Conservation (phyloP, 2,329 filamentous ascomycete species). For the Penicillium sp. region DNA sequence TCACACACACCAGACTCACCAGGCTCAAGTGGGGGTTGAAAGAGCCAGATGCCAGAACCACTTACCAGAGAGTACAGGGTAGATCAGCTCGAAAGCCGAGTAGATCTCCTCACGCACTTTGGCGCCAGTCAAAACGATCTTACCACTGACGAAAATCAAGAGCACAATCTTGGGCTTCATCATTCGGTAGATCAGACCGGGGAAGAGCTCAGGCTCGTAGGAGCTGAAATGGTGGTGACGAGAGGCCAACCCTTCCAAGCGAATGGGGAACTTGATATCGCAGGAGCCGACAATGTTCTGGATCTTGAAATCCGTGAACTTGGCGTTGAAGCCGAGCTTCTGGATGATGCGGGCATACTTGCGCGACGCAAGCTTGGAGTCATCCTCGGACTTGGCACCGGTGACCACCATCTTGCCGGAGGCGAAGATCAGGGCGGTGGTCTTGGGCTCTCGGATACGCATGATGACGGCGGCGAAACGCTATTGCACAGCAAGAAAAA, state of each 20-base stretch:
- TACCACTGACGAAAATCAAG: conserved; percentile 94
- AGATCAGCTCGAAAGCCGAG: conserved; percentile 94
- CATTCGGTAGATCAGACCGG: conserved; percentile 99
- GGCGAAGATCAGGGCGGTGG: conserved; percentile 94
- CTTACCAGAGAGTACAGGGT: conserved; percentile 83
- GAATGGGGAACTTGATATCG: conserved; percentile 99
- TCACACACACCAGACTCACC: conserved; percentile 15
- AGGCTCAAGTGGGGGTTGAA: not conserved
- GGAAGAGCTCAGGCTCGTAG: conserved; percentile 97
- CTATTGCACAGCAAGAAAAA: conserved; percentile 46
- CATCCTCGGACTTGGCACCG: conserved; percentile 94
- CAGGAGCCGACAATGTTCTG: conserved; percentile 99
- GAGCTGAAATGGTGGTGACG: conserved; percentile 99
- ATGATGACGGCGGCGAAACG: conserved; percentile 99
- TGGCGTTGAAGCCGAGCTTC: conserved; percentile 98
- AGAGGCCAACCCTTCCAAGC: conserved; percentile 87
- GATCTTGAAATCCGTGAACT: conserved; percentile 99
- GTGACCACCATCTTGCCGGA: conserved; percentile 99
- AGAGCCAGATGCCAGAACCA: conserved; percentile 9
- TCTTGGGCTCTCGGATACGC: conserved; percentile 99
- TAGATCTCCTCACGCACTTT: conserved; percentile 99
- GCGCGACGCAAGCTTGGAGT: conserved; percentile 90
- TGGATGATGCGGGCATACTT: conserved; percentile 99
- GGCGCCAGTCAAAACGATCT: conserved; percentile 95
- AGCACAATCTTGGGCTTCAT: conserved; percentile 99